Evolutionary conservation across 2,329 filamentous ascomycete species (phyloP), one percentile per base, ranked within the genome.

Genomic region (Dactylellina cionopaga): DNA sequence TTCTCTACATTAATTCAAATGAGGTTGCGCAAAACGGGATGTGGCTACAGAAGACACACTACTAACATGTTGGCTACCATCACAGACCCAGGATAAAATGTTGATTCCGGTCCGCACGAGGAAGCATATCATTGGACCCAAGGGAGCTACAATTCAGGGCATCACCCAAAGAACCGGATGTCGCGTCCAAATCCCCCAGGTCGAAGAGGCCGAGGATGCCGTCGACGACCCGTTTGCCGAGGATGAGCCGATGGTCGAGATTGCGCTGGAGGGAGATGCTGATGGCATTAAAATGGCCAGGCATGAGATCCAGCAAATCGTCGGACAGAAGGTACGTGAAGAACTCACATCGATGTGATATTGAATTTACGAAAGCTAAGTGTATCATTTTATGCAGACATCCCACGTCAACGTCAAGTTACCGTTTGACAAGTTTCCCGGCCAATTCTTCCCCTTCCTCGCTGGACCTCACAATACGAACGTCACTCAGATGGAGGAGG

Each of bases 401-500:
- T 68, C 69, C 15, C 60, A 90, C 76, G 87, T 93, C 78, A 95
- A 87, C 81, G 85, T 92, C 65, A 92, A 91, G 77, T 82, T 99
- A 75, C 92, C 89, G 80, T 88, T 89, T 51, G 90, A 60, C 1
- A 51, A 70, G 39, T 62, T 99, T 70, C 93, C 95, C 5, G 87
- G 92, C 24, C 92, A 96, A 79, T 96, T 95, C 81, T 99, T 95
- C 81, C 94, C 94, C 56, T 99, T 99, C 83, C 89, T 99, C 80
- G 90, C 92, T 22, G 92, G 92, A 51, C 87, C 89, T 7, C 86
- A 90, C 79, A 91, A 92, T 79, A 83, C 86, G 47, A 83, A 87
- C 54, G 82, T 92, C 62, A 84, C 87, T 75, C 85, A 86, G 35
- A 84, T 96, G 56, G 90, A 94, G 80, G 83, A 88, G 71, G 86